phyloP scores from a whole-genome alignment of 768 basidiomycete species.

The Butyriboletus loyo region DNA sequence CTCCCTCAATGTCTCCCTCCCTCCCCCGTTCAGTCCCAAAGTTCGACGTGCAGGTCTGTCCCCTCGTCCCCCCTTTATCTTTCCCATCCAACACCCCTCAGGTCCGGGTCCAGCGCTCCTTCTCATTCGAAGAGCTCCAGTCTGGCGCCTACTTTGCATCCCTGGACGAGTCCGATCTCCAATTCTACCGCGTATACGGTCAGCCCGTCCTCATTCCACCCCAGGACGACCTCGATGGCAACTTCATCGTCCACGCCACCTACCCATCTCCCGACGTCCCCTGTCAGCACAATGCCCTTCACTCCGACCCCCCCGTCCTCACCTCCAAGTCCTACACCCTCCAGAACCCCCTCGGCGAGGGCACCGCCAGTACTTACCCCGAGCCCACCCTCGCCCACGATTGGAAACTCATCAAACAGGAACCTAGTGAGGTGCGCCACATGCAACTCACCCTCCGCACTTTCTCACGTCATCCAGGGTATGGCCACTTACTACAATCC shows the following conservation, averaged over 20 bases:
- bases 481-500: slow-evolving; percentile 7
- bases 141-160: slow-evolving; percentile 30
- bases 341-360: slow-evolving; percentile 26
- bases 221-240: slow-evolving; percentile 20
- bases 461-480: slow-evolving; percentile 16
- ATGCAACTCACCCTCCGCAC: neutral
- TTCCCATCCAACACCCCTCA: slow-evolving; percentile 4
- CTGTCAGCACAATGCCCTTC: slow-evolving; percentile 4
- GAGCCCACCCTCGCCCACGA: slow-evolving; percentile 5
- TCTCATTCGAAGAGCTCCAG: slow-evolving; percentile 34
- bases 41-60: slow-evolving; percentile 25
- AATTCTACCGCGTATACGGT: slow-evolving; percentile 32
- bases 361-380: neutral
- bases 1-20: too few relatives aligned
- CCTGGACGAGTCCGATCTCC: slow-evolving; percentile 32
- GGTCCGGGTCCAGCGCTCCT: slow-evolving; percentile 31
- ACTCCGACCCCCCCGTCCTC: slow-evolving; percentile 3
- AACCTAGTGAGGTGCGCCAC: slow-evolving; percentile 23
- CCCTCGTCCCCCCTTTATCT: neutral
- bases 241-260: slow-evolving; percentile 11
- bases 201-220: slow-evolving; percentile 32
- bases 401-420: slow-evolving; percentile 27
- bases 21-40: too few relatives aligned
- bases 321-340: slow-evolving; percentile 30
- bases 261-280: slow-evolving; percentile 4